Base-by-base conservation (phyloP, 768 basidiomycete genomes). In the Collybiopsis confluens region DNA sequence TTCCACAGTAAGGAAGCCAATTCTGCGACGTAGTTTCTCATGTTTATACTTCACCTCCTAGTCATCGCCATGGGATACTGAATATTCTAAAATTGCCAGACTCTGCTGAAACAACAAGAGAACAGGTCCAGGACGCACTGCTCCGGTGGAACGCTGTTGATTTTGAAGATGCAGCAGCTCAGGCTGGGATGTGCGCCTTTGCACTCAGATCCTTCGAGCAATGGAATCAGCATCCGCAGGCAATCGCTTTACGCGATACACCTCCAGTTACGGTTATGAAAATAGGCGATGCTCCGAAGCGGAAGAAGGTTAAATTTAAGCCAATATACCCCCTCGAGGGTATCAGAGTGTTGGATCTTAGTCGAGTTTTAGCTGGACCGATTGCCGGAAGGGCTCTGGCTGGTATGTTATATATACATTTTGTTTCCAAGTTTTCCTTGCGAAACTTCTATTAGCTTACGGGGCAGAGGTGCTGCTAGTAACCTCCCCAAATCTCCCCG, bases 291-390 rank as follows among this genome's bases (percentile, higher is more conserved):
- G 78, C 81, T 2, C 73, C 74, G 11, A 72, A 63, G 56, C 66
- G 72, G 18, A 54, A 57, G n/a, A n/a, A n/a, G n/a, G n/a, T n/a
- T n/a, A n/a, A 6, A 46, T 64, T 4, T 26, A 21, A 13, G 18
- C 10, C 18, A 11, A 16, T 28, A 1, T 62, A 65, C 13, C 79
- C 81, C 2, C 66, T 84, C 28, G 71, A 75, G 15, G 77, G 77
- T 0, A 70, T 85, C 5, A 71, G 76, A 7, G 77, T 82, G 1
- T 65, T 85, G n/a, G 83, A 86, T 63, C 62, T 85, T 27, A 83
- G 77, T 28, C 66, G 83, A 27, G 80, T 84, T 0, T 67, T 85
- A 33, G 81, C 82, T 3, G 83, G 82, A 4, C 82, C 83, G 1
- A 65, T 80, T 9, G 77, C 76, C 36, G 83, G 82, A 1, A 69